Evolutionary conservation across 192 early-diverging fungal genomes (phyloP).

Genomic region (Backusella tarrabulga): DNA sequence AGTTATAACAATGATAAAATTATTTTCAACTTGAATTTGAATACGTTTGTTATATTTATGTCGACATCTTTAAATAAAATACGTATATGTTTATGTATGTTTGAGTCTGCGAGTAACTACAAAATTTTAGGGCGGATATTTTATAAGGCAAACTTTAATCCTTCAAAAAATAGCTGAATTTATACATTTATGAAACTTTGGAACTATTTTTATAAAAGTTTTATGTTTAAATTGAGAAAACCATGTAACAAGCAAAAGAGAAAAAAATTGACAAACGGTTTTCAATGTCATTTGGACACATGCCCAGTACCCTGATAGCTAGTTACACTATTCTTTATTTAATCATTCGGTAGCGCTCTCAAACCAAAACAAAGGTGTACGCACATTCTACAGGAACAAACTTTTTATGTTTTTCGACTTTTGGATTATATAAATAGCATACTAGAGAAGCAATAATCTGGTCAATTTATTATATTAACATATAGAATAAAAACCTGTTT

Average conservation of each 20-base stretch:
- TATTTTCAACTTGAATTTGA: background rate
- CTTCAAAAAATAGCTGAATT: background rate
- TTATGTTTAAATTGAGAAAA: background rate
- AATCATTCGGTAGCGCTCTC: background rate
- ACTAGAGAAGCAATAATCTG: background rate
- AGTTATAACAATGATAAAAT: background rate
- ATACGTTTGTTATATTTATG: background rate
- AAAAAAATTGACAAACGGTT: background rate
- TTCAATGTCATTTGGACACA: background rate
- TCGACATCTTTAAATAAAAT: background rate
- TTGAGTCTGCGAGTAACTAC: background rate
- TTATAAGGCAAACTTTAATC: constrained; percentile 2
- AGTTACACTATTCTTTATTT: background rate
- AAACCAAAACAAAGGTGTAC: background rate
- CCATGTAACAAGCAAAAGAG: background rate
- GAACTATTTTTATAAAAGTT: background rate
- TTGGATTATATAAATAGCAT: background rate
- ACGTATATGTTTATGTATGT: background rate
- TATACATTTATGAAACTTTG: background rate
- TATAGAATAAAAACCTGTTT: background rate
- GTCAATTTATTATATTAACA: background rate
- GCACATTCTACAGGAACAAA: background rate
- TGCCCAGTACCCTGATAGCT: background rate
- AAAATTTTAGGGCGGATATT: background rate
- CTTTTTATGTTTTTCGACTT: background rate